Evolutionary conservation across 345 rosid genomes (phyloP).

Genomic region (Camelina neglecta): DNA sequence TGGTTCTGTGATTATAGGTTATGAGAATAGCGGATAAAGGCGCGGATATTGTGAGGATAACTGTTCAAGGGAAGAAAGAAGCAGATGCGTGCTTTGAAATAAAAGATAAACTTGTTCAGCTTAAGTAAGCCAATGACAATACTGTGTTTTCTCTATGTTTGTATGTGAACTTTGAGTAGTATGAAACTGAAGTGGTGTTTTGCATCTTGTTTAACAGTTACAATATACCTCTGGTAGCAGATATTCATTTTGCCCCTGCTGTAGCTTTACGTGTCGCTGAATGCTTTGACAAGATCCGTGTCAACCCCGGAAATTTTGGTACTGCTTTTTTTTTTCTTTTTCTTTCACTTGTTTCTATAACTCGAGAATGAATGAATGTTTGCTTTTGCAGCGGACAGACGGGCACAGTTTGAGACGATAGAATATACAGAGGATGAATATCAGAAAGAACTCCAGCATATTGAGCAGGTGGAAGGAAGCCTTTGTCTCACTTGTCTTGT

Average conservation of each 20-base stretch:
- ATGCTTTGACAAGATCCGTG: constrained; percentile 98
- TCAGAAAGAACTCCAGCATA: constrained; percentile 92
- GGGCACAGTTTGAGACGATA: constrained; percentile 88
- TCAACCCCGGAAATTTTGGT: constrained; percentile 99
- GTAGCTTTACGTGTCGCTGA: constrained; percentile 91
- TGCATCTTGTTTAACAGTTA: constrained; percentile 62
- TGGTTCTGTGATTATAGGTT: constrained; percentile 56
- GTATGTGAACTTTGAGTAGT: constrained; percentile 7
- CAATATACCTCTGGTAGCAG: constrained; percentile 95
- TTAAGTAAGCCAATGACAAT: constrained; percentile 57
- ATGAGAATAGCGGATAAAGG: constrained; percentile 94
- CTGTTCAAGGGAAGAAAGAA: constrained; percentile 99
- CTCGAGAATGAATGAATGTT: constrained; percentile 16
- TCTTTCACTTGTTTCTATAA: constrained; percentile 31
- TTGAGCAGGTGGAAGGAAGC: constrained; percentile 67
- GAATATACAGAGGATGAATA: constrained; percentile 97
- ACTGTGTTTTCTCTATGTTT: constrained; percentile 11
- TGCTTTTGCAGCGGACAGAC: constrained; percentile 79
- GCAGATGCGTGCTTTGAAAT: constrained; percentile 98
- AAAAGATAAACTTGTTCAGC: constrained; percentile 88
- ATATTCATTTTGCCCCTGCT: constrained; percentile 95
- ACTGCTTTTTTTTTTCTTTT: neutral
- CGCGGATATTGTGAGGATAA: constrained; percentile 92
- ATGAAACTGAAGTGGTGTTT: constrained; percentile 27
- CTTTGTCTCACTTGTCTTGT: constrained; percentile 21